Percentiles rank a stretch among this genome's conserved stretches.
Evolutionary conservation across 2,329 filamentous ascomycete genomes (phyloP).

Genomic region (Bimuria novae-zelandiae): DNA sequence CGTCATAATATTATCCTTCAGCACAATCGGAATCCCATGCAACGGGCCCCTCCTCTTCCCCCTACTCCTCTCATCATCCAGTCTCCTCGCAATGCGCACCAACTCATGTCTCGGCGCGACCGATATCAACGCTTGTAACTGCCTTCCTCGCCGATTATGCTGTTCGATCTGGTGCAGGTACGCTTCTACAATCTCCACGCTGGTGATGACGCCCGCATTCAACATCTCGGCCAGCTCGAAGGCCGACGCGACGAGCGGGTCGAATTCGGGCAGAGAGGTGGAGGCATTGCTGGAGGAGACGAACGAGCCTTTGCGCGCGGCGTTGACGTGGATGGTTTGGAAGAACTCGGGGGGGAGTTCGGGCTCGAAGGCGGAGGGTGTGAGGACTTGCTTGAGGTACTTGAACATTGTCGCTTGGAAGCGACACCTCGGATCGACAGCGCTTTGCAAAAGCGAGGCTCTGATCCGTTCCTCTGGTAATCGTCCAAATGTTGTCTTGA

Average conservation of each 20-base stretch:
- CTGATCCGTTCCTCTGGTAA: too few relatives aligned
- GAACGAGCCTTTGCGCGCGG: constrained; percentile 32
- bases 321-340: constrained; percentile 19
- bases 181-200: constrained; percentile 42
- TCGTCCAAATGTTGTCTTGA: too few relatives aligned
- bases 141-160: constrained; percentile 42
- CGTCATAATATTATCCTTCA: constrained; percentile 51
- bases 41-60: constrained; percentile 44
- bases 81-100: constrained; percentile 41
- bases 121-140: constrained; percentile 45
- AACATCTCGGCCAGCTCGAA: constrained; percentile 40
- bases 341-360: constrained; percentile 23
- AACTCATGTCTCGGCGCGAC: constrained; percentile 45
- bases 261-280: constrained; percentile 34
- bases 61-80: constrained; percentile 47
- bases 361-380: constrained; percentile 30
- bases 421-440: too few relatives aligned
- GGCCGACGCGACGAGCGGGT: constrained; percentile 38
- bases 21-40: constrained; percentile 50
- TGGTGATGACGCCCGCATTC: constrained; percentile 34
- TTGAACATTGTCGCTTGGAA: constrained; percentile 31
- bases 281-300: constrained; percentile 31
- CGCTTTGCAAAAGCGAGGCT: too few relatives aligned
- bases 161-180: constrained; percentile 42
- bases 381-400: constrained; percentile 33